Base-by-base conservation (phyloP, 768 basidiomycete species). In the Fistulinella prunicolor region DNA sequence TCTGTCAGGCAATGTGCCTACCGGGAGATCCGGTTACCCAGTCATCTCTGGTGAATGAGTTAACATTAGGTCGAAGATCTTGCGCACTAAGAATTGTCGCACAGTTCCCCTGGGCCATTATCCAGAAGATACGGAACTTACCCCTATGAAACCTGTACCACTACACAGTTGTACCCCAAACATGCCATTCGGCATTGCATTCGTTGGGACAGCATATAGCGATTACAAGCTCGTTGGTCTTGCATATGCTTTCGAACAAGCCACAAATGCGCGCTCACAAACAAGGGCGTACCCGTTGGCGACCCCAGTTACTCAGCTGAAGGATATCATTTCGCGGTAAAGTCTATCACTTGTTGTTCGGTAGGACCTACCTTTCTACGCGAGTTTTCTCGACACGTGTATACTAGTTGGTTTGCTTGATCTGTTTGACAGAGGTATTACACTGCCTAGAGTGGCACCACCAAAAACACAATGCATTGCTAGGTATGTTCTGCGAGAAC, bases 401-500 rank as follows among this genome's bases (percentile, higher is more conserved):
- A 49, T 29, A 38, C 16, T 35, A 24, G 20, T 49, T 21, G n/a
- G 7, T 35, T 42, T 39, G 35, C 10, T 29, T 41, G 37, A n/a
- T 44, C 28, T 36, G 37, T 40, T 32, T 34, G 36, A 49, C 47
- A 42, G 30, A 44, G 12, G 22, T 17, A 42, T 53, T 26, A 36
- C 17, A 51, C 49, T 56, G 40, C 42, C 28, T 24, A 34, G n/a
- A 46, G 48, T 19, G 38, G 24, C 16, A 47, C 38, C 40, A 44
- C 39, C 37, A 36, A 44, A 37, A 47, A 49, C 43, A 66, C 43
- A 56, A 42, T 45, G 34, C 14, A 50, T 20, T 44, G 38, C 63
- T 64, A 67, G 28, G 61, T 63, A 73, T 95, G 91, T 70, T 94
- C 90, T 38, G 76, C 75, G 52, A 93, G 71, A 52, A 97, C 89